Evolutionary conservation across 2,329 filamentous ascomycete genomes (phyloP), one percentile per base, ranked within the genome.

Genomic region (Sporothrix pallida): DNA sequence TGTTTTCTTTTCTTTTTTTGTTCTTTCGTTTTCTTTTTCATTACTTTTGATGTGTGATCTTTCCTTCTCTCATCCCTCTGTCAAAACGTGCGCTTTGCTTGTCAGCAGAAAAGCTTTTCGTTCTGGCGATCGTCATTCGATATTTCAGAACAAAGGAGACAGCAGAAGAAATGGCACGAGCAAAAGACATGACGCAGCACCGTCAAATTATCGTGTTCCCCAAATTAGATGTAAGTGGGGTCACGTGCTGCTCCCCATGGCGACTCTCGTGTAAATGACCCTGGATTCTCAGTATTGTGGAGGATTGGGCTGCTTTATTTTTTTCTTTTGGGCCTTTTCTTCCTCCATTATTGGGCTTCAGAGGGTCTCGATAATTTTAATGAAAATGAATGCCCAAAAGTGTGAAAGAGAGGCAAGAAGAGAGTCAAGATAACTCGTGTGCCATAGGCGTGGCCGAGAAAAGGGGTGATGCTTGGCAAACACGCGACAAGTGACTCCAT

Each of bases 191-290:
- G 62, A 46, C 42, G 17, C n/a, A 46, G 62, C n/a, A 44, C 13
- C 15, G 62, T 15, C 3, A 9, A 20, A 26, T 12, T 9, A 50
- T 50, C 20, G 50, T 50, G n/a, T 23, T 48, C 44, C 12, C n/a
- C 63, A 13, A 69, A 70, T 31, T 9, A 12, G n/a, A 56, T 23
- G 15, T n/a, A 62, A 48, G 20, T 31, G 7, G 26, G 7, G 69
- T 71, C 69, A 71, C 69, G 69, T 71, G 69, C 13, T 50, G 20
- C 46, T 20, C 42, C 20, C 54, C 44, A 48, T 48, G 69, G n/a
- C 69, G 54, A 50, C 52, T 46, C 8, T 56, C 46, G 42, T 60
- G 20, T 17, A 17, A 44, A 37, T 62, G 52, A 26, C 17, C 23
- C 52, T 56, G 8, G 20, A n/a, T n/a, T n/a, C n/a, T n/a, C 31